Percentiles rank a stretch among this genome's conserved stretches.
Evolutionary conservation across 169 alveolate species (phyloP).

Genomic region (Miamiensis avidus): DNA sequence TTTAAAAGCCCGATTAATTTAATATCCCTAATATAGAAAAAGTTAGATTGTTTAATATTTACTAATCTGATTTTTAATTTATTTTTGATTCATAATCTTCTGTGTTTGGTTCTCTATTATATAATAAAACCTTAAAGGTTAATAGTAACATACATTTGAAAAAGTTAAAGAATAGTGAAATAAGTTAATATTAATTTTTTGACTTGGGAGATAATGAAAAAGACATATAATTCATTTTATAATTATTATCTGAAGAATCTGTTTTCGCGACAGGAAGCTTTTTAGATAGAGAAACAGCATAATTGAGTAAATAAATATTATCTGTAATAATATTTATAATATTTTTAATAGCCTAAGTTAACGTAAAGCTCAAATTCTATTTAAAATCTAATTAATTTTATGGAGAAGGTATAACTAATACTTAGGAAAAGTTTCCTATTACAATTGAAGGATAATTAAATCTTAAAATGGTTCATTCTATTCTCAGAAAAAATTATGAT

Average conservation of each 20-base stretch:
- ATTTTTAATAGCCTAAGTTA: background rate
- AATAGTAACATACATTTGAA: background rate
- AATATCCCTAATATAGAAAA: no score
- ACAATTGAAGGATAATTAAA: no score
- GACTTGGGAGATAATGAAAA: background rate
- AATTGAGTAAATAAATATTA: background rate
- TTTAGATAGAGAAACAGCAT: background rate
- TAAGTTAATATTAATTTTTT: no score
- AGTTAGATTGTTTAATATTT: background rate
- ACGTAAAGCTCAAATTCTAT: background rate
- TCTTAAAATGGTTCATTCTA: no score
- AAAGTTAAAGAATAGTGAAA: no score
- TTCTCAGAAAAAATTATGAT: background rate
- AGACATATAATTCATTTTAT: background rate
- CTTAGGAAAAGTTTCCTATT: background rate
- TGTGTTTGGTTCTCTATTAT: background rate
- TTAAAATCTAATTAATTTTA: no score
- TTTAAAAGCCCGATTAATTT: background rate
- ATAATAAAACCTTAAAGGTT: background rate
- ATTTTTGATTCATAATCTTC: background rate
- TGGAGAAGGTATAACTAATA: background rate
- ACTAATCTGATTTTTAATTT: no score
- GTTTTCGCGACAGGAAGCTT: background rate
- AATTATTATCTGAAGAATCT: background rate
- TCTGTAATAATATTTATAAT: background rate